These are phyloP conservation scores for Sarocladiaceae sp. DNA, from an alignment of 2,329 filamentous ascomycete species.

Conservation along the genomic window DNA sequence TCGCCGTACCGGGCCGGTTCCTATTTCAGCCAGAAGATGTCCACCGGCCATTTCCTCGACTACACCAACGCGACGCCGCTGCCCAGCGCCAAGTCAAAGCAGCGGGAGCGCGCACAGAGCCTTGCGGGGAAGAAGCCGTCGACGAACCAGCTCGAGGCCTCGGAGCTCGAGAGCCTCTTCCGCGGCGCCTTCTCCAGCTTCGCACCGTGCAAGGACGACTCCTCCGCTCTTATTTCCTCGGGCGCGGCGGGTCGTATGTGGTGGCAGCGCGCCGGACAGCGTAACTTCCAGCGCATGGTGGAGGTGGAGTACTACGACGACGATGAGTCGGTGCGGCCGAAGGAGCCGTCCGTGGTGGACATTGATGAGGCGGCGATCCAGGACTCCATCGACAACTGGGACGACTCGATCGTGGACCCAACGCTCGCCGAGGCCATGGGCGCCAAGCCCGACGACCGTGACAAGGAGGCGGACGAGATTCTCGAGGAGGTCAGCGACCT, in stretches of 20 bases:
- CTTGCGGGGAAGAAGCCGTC: conserved; percentile 56
- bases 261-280: conserved; percentile 70
- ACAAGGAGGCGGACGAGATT: conserved; percentile 66
- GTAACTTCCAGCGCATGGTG: conserved; percentile 60
- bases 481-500: conserved; percentile 71
- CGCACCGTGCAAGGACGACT: conserved; percentile 71
- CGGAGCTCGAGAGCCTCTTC: conserved; percentile 71
- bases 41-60: conserved; percentile 67
- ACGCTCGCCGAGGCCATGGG: conserved; percentile 50
- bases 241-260: conserved; percentile 65
- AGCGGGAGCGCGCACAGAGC: conserved; percentile 69
- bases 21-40: conserved; percentile 64
- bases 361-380: conserved; percentile 50
- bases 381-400: conserved; percentile 54
- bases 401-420: conserved; percentile 54
- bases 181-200: conserved; percentile 76
- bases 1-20: conserved; percentile 49
- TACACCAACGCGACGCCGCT: conserved; percentile 60
- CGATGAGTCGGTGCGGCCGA: conserved; percentile 29
- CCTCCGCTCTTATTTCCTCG: conserved; percentile 64
- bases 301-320: conserved; percentile 46
- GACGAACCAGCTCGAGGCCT: conserved; percentile 51
- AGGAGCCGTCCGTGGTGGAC: conserved; percentile 32
- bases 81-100: conserved; percentile 54
- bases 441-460: conserved; percentile 51